Base-by-base conservation (phyloP, 345 rosid species). In the Eutrema yunnanense region DNA sequence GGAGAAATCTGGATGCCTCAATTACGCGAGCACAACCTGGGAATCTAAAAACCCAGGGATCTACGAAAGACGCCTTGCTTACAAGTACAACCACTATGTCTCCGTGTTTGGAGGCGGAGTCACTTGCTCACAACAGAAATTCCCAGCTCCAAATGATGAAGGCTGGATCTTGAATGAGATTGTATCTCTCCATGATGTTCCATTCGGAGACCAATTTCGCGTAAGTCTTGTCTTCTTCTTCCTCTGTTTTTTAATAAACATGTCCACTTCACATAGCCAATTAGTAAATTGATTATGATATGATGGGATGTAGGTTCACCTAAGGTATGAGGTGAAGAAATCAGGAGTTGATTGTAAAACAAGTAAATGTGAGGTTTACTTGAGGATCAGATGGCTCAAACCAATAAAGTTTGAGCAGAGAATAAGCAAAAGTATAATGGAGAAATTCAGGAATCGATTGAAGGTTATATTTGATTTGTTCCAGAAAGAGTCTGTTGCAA, bases 91-190 rank as follows among this genome's bases (percentile, higher is more conserved):
- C 29, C 87, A 77, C 56, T 72, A 82, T 29, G 84, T 94, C 13
- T 94, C 97, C 26, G 86, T 84, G 53, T 89, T 91, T 47, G 97
- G 88, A 79, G 97, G 91, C 46, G 91, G 89, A 78, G 98, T 89
- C 46, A 78, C 82, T 26, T 76, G 86, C 78, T 74, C 80, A 9
- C 98, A 91, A 65, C 90, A 80, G 78, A 89, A 85, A 76, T 73
- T 69, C 61, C 70, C 78, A 9, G 78, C 76, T 22, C 73, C 67
- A 10, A 73, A 81, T 59, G 86, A 73, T 41, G 73, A 74, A 54
- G 97, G 95, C 7, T 94, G 90, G 95, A 80, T 83, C 42, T 63
- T 94, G 27, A 80, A 84, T 10, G 97, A 91, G 78, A 85, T 82
- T 67, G 83, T 87, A 73, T 79, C 72, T 62, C 85, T 91, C 2